These are phyloP conservation scores for Moringa oleifera DNA, from an alignment of 345 rosid species.

Conservation along the genomic window DNA sequence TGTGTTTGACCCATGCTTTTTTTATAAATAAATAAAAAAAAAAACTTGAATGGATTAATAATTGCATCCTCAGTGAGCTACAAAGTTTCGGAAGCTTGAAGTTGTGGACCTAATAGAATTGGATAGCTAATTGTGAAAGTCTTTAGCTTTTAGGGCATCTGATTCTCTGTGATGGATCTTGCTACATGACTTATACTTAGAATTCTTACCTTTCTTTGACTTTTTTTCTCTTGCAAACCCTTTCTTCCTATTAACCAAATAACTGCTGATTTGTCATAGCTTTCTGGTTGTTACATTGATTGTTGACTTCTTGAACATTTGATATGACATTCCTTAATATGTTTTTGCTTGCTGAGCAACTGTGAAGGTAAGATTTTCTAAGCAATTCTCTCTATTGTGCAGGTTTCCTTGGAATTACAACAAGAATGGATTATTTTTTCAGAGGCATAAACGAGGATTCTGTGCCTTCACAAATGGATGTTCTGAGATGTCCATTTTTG, in stretches of 20 bases:
- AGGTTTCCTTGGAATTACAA: conserved; percentile 4
- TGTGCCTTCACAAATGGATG: conserved; percentile 40
- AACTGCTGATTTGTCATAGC: background rate
- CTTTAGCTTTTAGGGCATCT: background rate
- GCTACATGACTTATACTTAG: too few relatives aligned
- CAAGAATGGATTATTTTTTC: conserved; percentile 52
- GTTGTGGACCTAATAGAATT: background rate
- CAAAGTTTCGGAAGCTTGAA: background rate
- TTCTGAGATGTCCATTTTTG: conserved; percentile 84
- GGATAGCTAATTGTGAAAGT: background rate
- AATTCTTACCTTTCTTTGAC: too few relatives aligned
- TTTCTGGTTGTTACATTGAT: background rate
- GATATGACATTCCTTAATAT: too few relatives aligned
- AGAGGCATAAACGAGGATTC: conserved; percentile 49
- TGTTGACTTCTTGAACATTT: background rate
- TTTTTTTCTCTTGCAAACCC: too few relatives aligned
- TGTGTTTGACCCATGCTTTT: background rate
- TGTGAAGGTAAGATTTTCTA: background rate
- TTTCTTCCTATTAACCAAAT: background rate
- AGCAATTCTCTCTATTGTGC: background rate
- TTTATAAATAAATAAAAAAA: too few relatives aligned
- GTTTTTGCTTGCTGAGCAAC: background rate
- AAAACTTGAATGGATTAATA: background rate
- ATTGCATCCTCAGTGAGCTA: background rate
- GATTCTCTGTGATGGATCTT: background rate